A percentile compares a stretch with the other conserved stretches of the same genome.
Conservation (phyloP, 2,329 filamentous ascomycete species). For the Ophiocordyceps camponoti-saundersi region DNA sequence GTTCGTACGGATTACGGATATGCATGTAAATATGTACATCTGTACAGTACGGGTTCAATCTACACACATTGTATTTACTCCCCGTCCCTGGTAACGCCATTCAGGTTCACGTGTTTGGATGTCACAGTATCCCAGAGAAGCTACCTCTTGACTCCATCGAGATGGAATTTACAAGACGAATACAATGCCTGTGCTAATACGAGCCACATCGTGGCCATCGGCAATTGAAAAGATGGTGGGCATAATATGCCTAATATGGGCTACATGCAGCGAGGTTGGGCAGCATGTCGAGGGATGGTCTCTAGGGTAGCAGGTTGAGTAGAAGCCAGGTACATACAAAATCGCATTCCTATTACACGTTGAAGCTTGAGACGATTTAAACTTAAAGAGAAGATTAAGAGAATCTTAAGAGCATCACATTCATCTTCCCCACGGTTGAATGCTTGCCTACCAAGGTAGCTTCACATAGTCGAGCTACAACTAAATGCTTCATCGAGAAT, state of each 20-base stretch:
- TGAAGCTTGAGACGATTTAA: not conserved
- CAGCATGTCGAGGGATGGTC: not conserved
- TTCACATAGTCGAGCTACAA: not conserved
- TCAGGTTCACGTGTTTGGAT: not conserved
- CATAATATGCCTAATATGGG: not conserved
- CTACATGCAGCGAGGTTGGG: not conserved
- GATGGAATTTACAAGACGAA: not conserved
- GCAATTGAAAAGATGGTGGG: not conserved
- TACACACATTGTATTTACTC: no score
- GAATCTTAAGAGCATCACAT: not conserved
- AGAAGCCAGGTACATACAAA: no score
- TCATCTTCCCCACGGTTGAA: no score
- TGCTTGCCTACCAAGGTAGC: no score
- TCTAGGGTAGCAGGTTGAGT: not conserved
- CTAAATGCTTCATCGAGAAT: not conserved
- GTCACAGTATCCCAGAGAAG: not conserved
- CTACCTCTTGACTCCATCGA: not conserved
- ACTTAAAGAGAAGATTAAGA: not conserved
- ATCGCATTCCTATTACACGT: not conserved
- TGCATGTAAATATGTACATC: no score
- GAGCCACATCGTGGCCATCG: not conserved
- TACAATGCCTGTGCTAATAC: not conserved
- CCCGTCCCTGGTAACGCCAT: no score
- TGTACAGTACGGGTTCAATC: no score
- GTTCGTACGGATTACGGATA: no score